Base-by-base conservation (phyloP, 768 basidiomycete genomes). In the Rubroboletus satanas region DNA sequence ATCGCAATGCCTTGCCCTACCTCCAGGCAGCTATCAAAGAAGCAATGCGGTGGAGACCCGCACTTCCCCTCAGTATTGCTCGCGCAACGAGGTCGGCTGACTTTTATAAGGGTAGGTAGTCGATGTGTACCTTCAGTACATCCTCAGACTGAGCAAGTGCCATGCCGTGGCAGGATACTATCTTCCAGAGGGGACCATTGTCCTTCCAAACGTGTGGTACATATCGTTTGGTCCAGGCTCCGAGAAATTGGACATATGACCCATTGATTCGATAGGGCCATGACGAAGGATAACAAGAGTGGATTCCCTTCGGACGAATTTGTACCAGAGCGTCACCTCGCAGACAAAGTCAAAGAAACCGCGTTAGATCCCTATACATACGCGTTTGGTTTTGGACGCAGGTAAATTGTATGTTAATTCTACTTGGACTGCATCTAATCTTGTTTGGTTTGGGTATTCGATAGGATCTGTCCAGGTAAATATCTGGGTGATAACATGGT, bases 1-100 rank as follows among this genome's bases (percentile, higher is more conserved):
- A 62, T 55, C 59, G 59, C 17, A 66, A 78, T 43, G 63, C 67
- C 6, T 70, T 85, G 5, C 81, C 83, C 0, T 85, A 85, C 54
- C 57, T 81, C 21, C 73, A 73, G n/a, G 81, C 81, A 73, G 11
- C 41, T 5, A 53, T 61, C 31, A 60, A 59, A 33, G 83, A 84
- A 35, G 28, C 38, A 2, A 21, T 46, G 32, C 57, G 49, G 3
- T 58, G 57, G 54, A 55, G 31, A 39, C 57, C 57, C 10, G 48
- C 51, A 5, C 52, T 57, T 36, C 53, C 54, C 1, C 56, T 62
- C 10, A 49, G 62, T 4, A 62, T 62, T 2, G 62, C 61, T 33
- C 57, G 57, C 29, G 26, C n/a, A 23, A 50, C 56, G 3, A 54
- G 42, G 17, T 21, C 46, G 6, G 43, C 48, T 31, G 54, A 58